phyloP scores from a whole-genome alignment of 2,329 filamentous ascomycete genomes.

The Cladosporium sp. region DNA sequence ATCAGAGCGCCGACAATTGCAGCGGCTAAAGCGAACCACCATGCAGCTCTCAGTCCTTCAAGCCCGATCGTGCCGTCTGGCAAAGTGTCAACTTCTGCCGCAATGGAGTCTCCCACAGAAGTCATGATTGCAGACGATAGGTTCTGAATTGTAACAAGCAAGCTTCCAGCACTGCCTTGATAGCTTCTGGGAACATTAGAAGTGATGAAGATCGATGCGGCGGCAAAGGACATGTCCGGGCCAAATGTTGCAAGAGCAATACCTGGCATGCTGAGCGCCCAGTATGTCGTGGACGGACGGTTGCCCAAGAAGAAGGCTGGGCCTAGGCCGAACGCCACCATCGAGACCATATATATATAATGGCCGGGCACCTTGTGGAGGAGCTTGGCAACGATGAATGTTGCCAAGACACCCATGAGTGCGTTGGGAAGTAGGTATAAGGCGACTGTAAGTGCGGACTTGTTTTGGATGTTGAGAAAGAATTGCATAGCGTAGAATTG shows the following conservation, averaged over 20 bases:
- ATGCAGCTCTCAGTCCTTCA: conserved; percentile 25
- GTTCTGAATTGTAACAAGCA: conserved; percentile 47
- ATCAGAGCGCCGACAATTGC: conserved; percentile 22
- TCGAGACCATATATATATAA: conserved; percentile 43
- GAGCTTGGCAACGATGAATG: conserved; percentile 44
- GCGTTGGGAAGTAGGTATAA: conserved; percentile 45
- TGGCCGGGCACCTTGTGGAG: conserved; percentile 45
- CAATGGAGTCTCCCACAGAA: conserved; percentile 25
- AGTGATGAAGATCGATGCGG: conserved; percentile 48
- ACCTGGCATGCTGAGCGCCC: conserved; percentile 43
- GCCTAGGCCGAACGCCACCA: conserved; percentile 37
- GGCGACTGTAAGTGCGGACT: conserved; percentile 38
- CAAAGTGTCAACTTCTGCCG: conserved; percentile 21
- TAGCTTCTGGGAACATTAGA: conserved; percentile 44
- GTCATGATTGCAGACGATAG: conserved; percentile 42
- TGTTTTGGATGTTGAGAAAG: conserved; percentile 36
- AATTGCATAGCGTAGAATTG: conserved; percentile 39
- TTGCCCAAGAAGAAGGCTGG: conserved; percentile 41
- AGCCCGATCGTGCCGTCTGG: conserved; percentile 25
- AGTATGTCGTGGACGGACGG: conserved; percentile 39
- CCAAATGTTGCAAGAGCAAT: conserved; percentile 45
- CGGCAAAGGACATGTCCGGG: conserved; percentile 45
- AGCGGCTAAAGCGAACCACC: conserved; percentile 27
- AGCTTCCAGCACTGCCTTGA: conserved; percentile 43
- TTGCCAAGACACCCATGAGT: conserved; percentile 42